phyloP scores from a whole-genome alignment of 768 basidiomycete genomes.

The Podaxis sp. region DNA sequence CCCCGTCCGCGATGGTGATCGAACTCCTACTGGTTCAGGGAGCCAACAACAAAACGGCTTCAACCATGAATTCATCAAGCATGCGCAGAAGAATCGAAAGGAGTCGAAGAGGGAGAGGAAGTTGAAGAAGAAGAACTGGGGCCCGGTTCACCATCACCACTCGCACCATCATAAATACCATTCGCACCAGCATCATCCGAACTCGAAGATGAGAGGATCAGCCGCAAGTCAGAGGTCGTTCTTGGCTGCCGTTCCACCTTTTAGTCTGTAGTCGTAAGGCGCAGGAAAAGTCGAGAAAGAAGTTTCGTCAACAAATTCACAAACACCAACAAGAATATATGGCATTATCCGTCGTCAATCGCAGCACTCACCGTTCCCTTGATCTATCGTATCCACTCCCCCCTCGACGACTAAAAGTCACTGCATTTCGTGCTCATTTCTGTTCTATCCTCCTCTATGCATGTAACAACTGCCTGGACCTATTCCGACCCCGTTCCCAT shows the following conservation, averaged over 20 bases:
- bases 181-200: conserved; percentile 63
- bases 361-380: not conserved
- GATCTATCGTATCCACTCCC: not conserved
- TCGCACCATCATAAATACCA: conserved; percentile 28
- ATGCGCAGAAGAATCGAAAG: conserved; percentile 55
- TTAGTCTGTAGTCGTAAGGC: conserved; percentile 25
- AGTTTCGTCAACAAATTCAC: not conserved
- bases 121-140: conserved; percentile 59
- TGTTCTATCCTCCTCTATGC: not conserved
- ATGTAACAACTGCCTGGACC: not conserved
- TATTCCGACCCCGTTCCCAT: not conserved
- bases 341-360: conserved; percentile 3
- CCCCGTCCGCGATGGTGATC: conserved; percentile 55
- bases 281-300: not conserved
- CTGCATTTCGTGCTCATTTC: not conserved
- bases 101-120: conserved; percentile 70
- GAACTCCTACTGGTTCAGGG: conserved; percentile 45
- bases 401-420: not conserved
- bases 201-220: conserved; percentile 57
- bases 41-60: conserved; percentile 23
- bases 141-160: conserved; percentile 44
- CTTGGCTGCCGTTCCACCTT: conserved; percentile 30
- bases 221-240: conserved; percentile 53
- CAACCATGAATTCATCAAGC: conserved; percentile 30
- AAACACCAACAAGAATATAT: not conserved